phyloP scores from a whole-genome alignment of 306 rosid species.

The Prosopis cineraria region DNA sequence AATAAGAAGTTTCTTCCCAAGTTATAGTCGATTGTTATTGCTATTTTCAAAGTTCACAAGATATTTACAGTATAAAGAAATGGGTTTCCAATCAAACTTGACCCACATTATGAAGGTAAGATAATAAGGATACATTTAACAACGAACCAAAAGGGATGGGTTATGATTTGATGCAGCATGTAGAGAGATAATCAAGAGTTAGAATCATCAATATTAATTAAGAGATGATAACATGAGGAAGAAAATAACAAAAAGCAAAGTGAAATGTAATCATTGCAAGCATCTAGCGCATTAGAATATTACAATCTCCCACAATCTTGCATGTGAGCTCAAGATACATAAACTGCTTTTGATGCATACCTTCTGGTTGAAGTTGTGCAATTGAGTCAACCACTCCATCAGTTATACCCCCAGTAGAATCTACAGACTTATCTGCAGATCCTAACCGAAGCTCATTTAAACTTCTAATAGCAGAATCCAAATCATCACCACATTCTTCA shows the following conservation, averaged over 20 bases:
- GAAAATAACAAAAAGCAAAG: not conserved
- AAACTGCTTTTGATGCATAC: slow-evolving; percentile 18
- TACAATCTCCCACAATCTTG: not conserved
- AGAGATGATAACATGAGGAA: not conserved
- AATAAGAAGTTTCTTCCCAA: not conserved
- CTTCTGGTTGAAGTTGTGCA: slow-evolving; percentile 49
- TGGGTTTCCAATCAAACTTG: not conserved
- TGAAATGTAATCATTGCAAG: not conserved
- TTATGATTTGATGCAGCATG: not conserved
- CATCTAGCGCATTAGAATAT: not conserved
- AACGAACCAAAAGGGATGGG: not conserved
- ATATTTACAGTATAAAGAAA: not conserved
- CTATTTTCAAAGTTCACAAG: not conserved
- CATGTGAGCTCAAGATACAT: not conserved
- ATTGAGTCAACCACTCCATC: slow-evolving; percentile 37
- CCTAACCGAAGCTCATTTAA: slow-evolving; percentile 68
- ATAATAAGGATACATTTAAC: not conserved
- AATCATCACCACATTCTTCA: slow-evolving; percentile 72
- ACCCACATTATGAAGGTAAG: not conserved
- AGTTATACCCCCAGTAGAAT: slow-evolving; percentile 38
- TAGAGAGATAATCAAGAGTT: not conserved
- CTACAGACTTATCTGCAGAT: slow-evolving; percentile 32
- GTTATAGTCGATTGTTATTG: not conserved
- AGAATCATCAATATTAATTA: not conserved
- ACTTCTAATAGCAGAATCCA: slow-evolving; percentile 76